Base-by-base conservation (phyloP, 768 basidiomycete genomes). In the Sarcomyxa edulis region DNA sequence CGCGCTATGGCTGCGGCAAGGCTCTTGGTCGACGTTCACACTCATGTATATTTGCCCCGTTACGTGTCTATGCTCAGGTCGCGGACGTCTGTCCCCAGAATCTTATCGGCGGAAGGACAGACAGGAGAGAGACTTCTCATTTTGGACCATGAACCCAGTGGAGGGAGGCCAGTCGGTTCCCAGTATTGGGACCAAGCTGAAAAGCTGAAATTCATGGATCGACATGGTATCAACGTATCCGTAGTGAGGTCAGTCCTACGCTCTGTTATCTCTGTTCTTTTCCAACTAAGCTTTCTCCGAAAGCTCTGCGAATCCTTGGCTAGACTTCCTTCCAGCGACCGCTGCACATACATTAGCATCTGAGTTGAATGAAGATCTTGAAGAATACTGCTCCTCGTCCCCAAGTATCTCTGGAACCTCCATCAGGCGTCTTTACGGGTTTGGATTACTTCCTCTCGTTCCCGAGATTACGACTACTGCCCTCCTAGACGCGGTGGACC, bases 221-320 rank as follows among this genome's bases (percentile, higher is more conserved):
- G 55, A 46, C 90, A 93, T 55, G 77, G 74, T 14, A 91, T 92
- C 28, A 77, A 86, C 55, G 61, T 88, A 29, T 88, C 84, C 12
- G 71, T 90, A 21, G 81, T 89, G 40, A 87, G 84, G 85, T 82
- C 40, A 15, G 54, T 33, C 9, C n/a, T 16, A 15, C n/a, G n/a
- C 32, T 19, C n/a, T n/a, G n/a, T n/a, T n/a, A 29, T 47, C 33
- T 44, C 21, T n/a, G n/a, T n/a, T n/a, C n/a, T n/a, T n/a, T n/a
- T n/a, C n/a, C n/a, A n/a, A n/a, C n/a, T n/a, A n/a, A 23, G 10
- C n/a, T 22, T 35, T 32, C 16, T 27, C 26, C 20, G n/a, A 33
- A 19, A 89, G 88, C 55, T 76, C 85, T 18, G 90, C 90, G 19
- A 93, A 94, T 52, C 91, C 90, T 7, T 94, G 90, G 90, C 74